Evolutionary conservation across 2,329 filamentous ascomycete species (phyloP).

Genomic region (Waltergamsia citrina): DNA sequence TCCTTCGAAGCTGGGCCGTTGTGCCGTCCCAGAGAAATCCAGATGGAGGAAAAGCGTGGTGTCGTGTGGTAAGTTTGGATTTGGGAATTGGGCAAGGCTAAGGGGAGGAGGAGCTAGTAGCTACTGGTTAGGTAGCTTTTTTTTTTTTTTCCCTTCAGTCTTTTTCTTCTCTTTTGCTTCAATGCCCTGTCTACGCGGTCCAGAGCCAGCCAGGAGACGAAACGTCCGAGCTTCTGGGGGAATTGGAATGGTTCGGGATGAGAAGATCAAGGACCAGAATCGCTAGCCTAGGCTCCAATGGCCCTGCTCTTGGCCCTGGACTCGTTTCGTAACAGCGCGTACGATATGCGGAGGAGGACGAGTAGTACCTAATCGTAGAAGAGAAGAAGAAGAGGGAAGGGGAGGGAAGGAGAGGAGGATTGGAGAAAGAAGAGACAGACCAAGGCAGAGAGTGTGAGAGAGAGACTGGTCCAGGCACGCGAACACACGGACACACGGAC

Average conservation of each 20-base stretch:
- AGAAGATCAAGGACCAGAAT: neutral
- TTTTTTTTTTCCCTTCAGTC: neutral
- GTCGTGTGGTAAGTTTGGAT: neutral
- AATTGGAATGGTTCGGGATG: too few relatives aligned
- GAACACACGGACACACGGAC: too few relatives aligned
- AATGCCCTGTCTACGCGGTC: neutral
- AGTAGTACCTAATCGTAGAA: neutral
- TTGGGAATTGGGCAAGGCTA: too few relatives aligned
- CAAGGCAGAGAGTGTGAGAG: neutral
- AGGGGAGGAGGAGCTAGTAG: too few relatives aligned
- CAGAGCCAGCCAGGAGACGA: too few relatives aligned
- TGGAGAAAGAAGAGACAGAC: neutral
- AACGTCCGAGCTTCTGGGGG: neutral
- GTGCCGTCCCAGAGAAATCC: neutral
- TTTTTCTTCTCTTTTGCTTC: neutral
- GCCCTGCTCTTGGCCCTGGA: too few relatives aligned
- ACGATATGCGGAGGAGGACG: neutral
- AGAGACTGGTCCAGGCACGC: too few relatives aligned
- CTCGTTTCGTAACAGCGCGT: too few relatives aligned
- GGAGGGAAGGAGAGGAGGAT: neutral
- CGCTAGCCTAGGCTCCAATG: too few relatives aligned
- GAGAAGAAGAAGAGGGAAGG: neutral
- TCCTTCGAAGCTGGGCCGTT: constrained; percentile 4
- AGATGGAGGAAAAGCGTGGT: neutral
- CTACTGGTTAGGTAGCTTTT: too few relatives aligned